Conservation (phyloP, 208 protist species). For the Tritrichomonas foetus region DNA sequence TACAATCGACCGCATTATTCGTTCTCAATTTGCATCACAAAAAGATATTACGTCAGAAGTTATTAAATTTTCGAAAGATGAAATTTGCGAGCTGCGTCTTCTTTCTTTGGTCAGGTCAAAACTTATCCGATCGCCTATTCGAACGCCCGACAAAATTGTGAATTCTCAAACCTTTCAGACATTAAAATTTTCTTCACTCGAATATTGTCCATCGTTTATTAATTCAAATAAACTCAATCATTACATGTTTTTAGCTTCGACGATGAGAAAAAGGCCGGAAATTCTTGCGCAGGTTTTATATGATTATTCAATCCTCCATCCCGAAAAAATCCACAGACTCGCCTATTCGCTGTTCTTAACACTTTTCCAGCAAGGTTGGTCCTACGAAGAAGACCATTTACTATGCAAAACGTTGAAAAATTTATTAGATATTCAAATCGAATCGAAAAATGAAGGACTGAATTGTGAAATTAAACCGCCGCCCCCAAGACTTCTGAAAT, state of each 20-base stretch:
- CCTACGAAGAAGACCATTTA: not conserved
- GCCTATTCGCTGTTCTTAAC: slow-evolving; percentile 1
- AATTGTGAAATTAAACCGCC: not conserved
- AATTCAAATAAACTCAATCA: not conserved
- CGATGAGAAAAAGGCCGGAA: not conserved
- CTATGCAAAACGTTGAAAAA: not conserved
- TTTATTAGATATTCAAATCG: not conserved
- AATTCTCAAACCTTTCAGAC: not conserved
- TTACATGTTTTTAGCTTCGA: not conserved
- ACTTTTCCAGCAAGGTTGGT: slow-evolving; percentile 11
- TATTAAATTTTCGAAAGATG: not conserved
- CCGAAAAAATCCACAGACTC: not conserved
- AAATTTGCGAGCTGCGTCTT: not conserved
- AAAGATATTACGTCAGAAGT: not conserved
- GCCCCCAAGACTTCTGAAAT: not conserved
- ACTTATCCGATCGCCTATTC: not conserved
- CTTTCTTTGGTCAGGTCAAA: not conserved
- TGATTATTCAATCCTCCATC: not conserved
- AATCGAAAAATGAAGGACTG: not conserved
- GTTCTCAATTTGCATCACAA: not conserved
- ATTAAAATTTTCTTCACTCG: not conserved
- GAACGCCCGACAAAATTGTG: not conserved
- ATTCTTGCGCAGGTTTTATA: not conserved
- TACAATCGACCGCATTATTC: not conserved
- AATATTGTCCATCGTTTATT: not conserved